Evolutionary conservation across 805 yeast species (phyloP).

Genomic region (Spathaspora boniae): DNA sequence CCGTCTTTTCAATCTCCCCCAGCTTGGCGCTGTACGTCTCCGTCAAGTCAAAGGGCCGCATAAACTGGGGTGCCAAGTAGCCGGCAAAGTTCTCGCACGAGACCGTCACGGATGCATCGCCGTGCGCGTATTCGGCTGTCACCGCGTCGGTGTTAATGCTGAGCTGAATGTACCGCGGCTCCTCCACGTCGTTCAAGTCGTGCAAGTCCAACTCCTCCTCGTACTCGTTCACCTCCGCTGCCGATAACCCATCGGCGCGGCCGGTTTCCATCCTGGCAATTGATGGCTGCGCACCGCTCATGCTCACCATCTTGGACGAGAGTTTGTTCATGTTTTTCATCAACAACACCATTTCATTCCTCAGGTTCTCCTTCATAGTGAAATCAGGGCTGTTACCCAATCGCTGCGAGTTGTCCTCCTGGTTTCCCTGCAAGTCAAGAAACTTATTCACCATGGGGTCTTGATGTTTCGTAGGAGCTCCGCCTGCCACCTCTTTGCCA

Average conservation of each 20-base stretch:
- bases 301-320: conserved; percentile 69
- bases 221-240: conserved; percentile 17
- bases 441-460: conserved; percentile 57
- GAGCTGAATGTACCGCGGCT: conserved; percentile 28
- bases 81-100: conserved; percentile 11
- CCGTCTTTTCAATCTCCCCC: conserved; percentile 30
- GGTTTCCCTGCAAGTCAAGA: conserved; percentile 78
- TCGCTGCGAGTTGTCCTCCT: conserved; percentile 71
- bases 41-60: conserved; percentile 15
- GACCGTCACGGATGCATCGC: conserved; percentile 4
- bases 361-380: conserved; percentile 65
- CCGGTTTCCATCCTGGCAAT: conserved; percentile 2
- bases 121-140: conserved; percentile 13
- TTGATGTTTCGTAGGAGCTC: background rate
- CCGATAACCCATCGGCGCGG: conserved; percentile 10
- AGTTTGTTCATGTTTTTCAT: conserved; percentile 86
- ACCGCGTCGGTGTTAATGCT: conserved; percentile 23
- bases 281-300: too few species aligned
- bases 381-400: conserved; percentile 82
- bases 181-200: conserved; percentile 34
- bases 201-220: conserved; percentile 31
- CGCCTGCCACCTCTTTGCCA: conserved; percentile 1
- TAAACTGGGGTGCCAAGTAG: conserved; percentile 15
- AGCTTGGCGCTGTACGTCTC: conserved; percentile 26
- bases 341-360: conserved; percentile 70